Evolutionary conservation across 2,329 filamentous ascomycete genomes (phyloP).

Genomic region (Colletotrichum sidae): DNA sequence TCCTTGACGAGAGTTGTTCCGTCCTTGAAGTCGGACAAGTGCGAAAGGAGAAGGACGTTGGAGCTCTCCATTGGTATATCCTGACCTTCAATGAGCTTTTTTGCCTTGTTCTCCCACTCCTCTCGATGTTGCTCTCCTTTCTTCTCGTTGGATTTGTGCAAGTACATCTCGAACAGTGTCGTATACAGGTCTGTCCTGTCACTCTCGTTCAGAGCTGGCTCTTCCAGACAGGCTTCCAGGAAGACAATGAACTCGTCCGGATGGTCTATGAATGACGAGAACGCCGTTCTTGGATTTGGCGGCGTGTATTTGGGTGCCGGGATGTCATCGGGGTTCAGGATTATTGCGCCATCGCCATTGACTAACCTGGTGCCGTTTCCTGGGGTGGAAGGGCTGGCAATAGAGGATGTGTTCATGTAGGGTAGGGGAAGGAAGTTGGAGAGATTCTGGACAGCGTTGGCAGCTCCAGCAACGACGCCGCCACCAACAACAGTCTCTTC

Average conservation of each 20-base stretch:
- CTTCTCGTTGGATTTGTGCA: constrained; percentile 85
- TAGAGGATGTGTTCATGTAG: constrained; percentile 78
- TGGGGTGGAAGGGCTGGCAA: constrained; percentile 64
- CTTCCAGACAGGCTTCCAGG: constrained; percentile 85
- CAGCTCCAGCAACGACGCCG: constrained; percentile 67
- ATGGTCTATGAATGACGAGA: constrained; percentile 96
- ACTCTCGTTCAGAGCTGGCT: constrained; percentile 75
- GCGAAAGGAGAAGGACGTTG: constrained; percentile 91
- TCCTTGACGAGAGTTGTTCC: constrained; percentile 94
- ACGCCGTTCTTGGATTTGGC: constrained; percentile 87
- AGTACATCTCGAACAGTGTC: constrained; percentile 97
- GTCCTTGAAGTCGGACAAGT: constrained; percentile 89
- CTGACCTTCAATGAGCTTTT: constrained; percentile 84
- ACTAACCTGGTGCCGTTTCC: constrained; percentile 62
- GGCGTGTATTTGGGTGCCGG: constrained; percentile 74
- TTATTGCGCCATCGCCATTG: constrained; percentile 59
- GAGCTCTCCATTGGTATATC: constrained; percentile 92
- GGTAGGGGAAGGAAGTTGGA: constrained; percentile 86
- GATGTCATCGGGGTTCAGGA: constrained; percentile 60
- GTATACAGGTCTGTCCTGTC: constrained; percentile 92
- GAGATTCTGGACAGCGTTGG: constrained; percentile 86
- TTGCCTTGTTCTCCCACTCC: constrained; percentile 91
- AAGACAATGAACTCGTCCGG: constrained; percentile 92
- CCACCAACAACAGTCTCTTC: constrained; percentile 51
- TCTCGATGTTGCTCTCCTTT: constrained; percentile 75